Evolutionary conservation across 2,329 filamentous ascomycete genomes (phyloP), one percentile per base, ranked within the genome.

Genomic region (Fusarium verrucosum): DNA sequence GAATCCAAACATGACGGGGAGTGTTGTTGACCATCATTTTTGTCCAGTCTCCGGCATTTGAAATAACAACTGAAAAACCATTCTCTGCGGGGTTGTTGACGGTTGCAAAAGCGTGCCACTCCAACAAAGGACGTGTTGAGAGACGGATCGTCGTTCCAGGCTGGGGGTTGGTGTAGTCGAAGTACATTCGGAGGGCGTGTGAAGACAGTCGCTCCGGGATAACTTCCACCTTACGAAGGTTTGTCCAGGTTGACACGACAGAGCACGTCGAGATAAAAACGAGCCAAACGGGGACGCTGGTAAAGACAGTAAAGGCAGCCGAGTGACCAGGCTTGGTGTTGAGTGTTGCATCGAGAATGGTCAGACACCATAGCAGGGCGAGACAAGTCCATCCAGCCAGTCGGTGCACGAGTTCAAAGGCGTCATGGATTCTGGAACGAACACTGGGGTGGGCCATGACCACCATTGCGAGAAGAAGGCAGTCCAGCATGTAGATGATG

Each of bases 51-150:
- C 89, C 89, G 4, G 87, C 88, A 61, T 86, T 87, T 49, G 88
- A 89, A 33, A 91, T 80, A 30, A 91, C 77, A 22, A 89, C 78
- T 0, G 87, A 89, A 75, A 88, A 91, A 16, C 83, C 86, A 4
- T 37, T 59, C 10, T 62, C 54, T 20, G 76, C 74, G 1, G 83
- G 80, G 61, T 85, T 82, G 3, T 88, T 85, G 54, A 92, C 89
- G 0, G 87, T 87, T 23, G 89, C 89, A 70, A 92, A 92, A 3
- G 86, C 82, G 74, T 92, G 89, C 80, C 87, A 90, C 74, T 92
- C 89, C 5, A 81, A 76, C 19, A 90, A 77, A 0, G 88, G 88
- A 5, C 80, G 80, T 38, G 85, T 82, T 5, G 87, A 83, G 10
- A 91, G 77, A 20, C 87, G 83, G n/a, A 69, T 66, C 10, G 90